Evolutionary conservation across 768 basidiomycete genomes (phyloP), one percentile per base, ranked within the genome.

Genomic region (Termitomyces sp.): DNA sequence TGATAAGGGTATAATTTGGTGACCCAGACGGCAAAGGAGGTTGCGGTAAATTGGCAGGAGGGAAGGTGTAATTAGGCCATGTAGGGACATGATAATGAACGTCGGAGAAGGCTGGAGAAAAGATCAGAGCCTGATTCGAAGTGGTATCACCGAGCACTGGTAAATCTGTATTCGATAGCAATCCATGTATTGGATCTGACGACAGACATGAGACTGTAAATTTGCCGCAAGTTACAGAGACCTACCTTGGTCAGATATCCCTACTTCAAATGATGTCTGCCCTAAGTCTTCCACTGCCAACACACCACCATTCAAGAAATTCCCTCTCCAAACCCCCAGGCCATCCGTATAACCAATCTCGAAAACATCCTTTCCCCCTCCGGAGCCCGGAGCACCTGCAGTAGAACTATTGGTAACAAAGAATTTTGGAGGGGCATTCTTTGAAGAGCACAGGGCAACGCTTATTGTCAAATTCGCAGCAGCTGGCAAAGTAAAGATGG

Each of bases 41-140:
- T 24, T 73, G 63, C 0, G 82, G 71, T 15, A 79, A 66, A 63
- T 86, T 84, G 0, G 85, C 84, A 0, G 74, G 66, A 3, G 87
- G 85, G 1, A 93, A 79, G 2, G 87, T 86, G 67, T 90, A 93
- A 65, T 92, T 92, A 12, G 91, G 91, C 66, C 80, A 93, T 27
- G 70, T 72, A 1, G 88, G 84, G 42, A 69, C 62, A 6, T 48
- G 8, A 13, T 64, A 54, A 0, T 62, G 30, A 1, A 66, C 60
- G 12, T 73, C 57, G 7, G 72, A 63, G 60, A 85, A 85, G 0
- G 81, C 70, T 8, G 82, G 81, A 0, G 91, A 93, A 70, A 89
- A 91, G 12, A 93, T 65, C 31, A 93, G 70, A 0, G 83, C 89
- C 67, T 89, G 84, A 53, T 85, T 89, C 6, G 85, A 73, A 2